Evolutionary conservation across 1,284 basidiomycete genomes (phyloP).

Genomic region (Malassezia restricta): DNA sequence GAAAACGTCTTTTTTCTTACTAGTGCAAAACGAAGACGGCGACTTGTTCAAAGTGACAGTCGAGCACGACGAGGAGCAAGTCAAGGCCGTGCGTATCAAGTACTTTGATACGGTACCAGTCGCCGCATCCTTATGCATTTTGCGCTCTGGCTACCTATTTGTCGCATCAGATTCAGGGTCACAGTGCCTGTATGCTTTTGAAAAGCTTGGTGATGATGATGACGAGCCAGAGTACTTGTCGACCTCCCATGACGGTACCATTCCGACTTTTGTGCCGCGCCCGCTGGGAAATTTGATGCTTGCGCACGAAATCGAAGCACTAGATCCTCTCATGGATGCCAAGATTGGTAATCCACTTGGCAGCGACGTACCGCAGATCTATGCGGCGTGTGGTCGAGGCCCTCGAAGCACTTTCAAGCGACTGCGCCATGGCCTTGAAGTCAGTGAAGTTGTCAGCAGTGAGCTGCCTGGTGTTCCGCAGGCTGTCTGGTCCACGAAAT

Average conservation of each 20-base stretch:
- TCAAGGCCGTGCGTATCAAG: conserved; percentile 38
- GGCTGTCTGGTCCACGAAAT: conserved; percentile 41
- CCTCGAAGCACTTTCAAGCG: conserved; percentile 41
- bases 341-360: conserved; percentile 31
- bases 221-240: conserved; percentile 33
- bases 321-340: conserved; percentile 42
- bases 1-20: conserved; percentile 44
- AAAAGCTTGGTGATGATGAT: conserved; percentile 45
- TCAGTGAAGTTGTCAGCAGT: conserved; percentile 42
- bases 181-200: conserved; percentile 41
- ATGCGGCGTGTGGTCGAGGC: conserved; percentile 36
- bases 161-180: conserved; percentile 39
- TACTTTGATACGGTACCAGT: conserved; percentile 45
- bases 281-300: conserved; percentile 37
- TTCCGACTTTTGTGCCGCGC: conserved; percentile 36
- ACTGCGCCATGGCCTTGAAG: conserved; percentile 42
- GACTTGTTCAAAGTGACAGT: conserved; percentile 45
- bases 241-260: conserved; percentile 16
- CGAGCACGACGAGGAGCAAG: conserved; percentile 43
- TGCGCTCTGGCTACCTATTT: conserved; percentile 43
- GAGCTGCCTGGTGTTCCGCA: conserved; percentile 43
- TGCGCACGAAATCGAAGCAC: conserved; percentile 33
- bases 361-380: conserved; percentile 42
- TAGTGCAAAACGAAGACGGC: conserved; percentile 41
- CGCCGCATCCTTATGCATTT: conserved; percentile 32